Base-by-base conservation (phyloP, 2,329 filamentous ascomycete species). In the Cercospora sojina region DNA sequence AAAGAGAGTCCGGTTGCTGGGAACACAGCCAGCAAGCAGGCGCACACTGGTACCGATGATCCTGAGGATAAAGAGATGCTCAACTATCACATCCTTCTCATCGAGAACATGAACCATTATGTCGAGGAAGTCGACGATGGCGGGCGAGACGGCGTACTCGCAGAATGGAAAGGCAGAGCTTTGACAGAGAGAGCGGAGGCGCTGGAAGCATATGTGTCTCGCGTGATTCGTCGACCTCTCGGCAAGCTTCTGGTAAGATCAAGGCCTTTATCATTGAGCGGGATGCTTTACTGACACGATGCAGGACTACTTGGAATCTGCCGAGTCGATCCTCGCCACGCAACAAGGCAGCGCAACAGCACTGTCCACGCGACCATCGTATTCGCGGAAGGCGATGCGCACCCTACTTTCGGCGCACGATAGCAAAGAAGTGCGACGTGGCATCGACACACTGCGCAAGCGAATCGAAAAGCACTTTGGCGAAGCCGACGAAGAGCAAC, bases 61-160 rank as follows among this genome's bases (percentile, higher is more conserved):
- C 86, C 87, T 0, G 95, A 98, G 78, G 95, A 98, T 77, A 98
- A 99, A 80, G 93, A 97, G 78, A 92, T 93, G 5, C 86, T 99
- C 67, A 98, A 98, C 80, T 97, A 96, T 80, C 93, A 98, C 79
- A 97, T 99, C 74, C 85, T 98, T 35, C 85, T 98, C 62, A 98
- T 99, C 72, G 94, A 99, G 79, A 99, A 99, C 79, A 97, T 97
- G 93, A 96, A 97, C 76, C 93, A 97, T 79, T 98, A 96, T 80
- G 83, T 95, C 10, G 93, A 98, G 77, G 93, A 97, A 78, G 90
- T 96, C 8, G 92, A 96, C 71, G 82, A 90, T 16, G 75, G 74
- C 7, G 73, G 72, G 9, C 85, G 86, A 41, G 87, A 95, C 69
- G 86, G 90, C 7, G 88, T 96, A 0, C 85, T 98, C 4, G 88